Base-by-base conservation (phyloP, 768 basidiomycete species). In the Leccinum fibrillosum region DNA sequence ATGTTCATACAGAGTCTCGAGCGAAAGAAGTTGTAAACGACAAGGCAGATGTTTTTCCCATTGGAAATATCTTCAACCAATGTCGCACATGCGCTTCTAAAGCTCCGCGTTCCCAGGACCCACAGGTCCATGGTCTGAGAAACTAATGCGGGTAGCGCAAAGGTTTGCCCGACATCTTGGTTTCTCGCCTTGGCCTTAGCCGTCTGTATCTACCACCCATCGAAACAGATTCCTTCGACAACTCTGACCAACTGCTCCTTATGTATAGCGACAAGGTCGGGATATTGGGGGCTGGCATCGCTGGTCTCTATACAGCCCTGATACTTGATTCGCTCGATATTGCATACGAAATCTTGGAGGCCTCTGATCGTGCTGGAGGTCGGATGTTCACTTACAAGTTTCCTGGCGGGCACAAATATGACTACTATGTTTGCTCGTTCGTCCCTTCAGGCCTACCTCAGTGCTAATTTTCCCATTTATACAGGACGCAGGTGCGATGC, bases 341-440 rank as follows among this genome's bases (percentile, higher is more conserved):
- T 63, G 63, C 66, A 3, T 81, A 78, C 62, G 73, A 78, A 48
- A 76, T 82, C 55, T 56, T 82, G 7, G 81, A 82, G 66, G 78
- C 75, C 4, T 68, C 68, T 0, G 62, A 69, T 9, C 76, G 74
- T n/a, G 58, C 67, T 21, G 80, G 81, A 1, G 81, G 81, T 11
- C 74, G 80, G 9, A 67, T 80, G 37, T 77, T 61, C 60, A 82
- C 80, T 1, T 65, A 81, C 58, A 66, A 68, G 9, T 82, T 82
- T 66, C 57, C 61, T 1, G 56, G 67, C 21, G 65, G 55, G 12
- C 64, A 60, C 1, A 52, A 61, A 32, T 73, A 75, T 26, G 70
- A 78, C 53, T 77, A 79, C 60, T 77, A 67, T 52, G 74, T 76
- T 15, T 13, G 53, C 3, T 21, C 0, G 26, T n/a, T 23, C 12